Base-by-base conservation (phyloP, 192 early-diverging fungal genomes). In the Entomortierella parvispora region DNA sequence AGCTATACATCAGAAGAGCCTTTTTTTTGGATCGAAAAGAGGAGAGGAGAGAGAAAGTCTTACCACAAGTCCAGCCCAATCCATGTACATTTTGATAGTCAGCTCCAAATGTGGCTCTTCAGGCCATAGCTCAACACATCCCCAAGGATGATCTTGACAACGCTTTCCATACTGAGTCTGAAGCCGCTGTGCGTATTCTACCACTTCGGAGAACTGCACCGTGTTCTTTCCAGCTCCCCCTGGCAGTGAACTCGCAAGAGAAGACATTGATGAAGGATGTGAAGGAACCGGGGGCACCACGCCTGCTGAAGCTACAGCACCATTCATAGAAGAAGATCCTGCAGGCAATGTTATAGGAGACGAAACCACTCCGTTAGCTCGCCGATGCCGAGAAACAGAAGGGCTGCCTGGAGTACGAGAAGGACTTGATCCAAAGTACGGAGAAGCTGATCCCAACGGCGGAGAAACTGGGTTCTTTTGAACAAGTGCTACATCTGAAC, bases 21-120 rank as follows among this genome's bases (percentile, higher is more conserved):
- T n/a, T 22, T 51, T 9, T 12, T 1, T 23, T 9, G 2, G 12
- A 52, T 6, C 26, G 44, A 55, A 6, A 4, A 25, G 18, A 7
- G 50, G 15, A 25, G 18, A 22, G 28, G 14, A 31, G 15, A 3
- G 52, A 33, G 28, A n/a, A 7, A 20, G 12, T 11, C 56, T 62
- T 77, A 77, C 74, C 43, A 77, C 74, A 28, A 77, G 32, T 2
- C 74, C 74, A 2, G 74, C 74, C 74, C 74, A 77, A 34, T 77
- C 74, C 74, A 77, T 68, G 43, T 77, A 77, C 74, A 77, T 77
- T 61, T 77, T 77, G 55, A 77, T 77, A 14, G 74, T 68, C 25
- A 77, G 59, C 58, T 77, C 74, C 37, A 77, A 26, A 63, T 77
- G 74, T 33, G 31, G 56, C 4, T 77, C 65, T 28, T 66, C 63